These are phyloP conservation scores for Blastosporella zonata DNA, from an alignment of 1,284 basidiomycete genomes.

Conservation along the genomic window DNA sequence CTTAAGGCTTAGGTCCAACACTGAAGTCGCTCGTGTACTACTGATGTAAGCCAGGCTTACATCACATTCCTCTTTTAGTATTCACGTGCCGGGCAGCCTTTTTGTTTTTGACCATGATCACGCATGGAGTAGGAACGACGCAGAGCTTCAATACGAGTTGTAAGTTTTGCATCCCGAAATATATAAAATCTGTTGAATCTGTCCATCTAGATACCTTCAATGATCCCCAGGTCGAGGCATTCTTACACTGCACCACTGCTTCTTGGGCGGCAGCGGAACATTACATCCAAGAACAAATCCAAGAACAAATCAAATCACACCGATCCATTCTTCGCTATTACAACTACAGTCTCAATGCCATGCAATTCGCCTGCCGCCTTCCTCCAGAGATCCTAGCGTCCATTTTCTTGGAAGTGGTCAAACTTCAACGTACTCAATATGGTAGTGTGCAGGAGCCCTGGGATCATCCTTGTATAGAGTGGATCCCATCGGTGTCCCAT, in stretches of 20 bases:
- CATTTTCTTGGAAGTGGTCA: conserved; percentile 5
- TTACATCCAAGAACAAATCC: no score
- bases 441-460: not conserved
- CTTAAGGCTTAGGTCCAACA: conserved; percentile 10
- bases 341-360: conserved; percentile 3
- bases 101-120: no score
- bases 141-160: no score
- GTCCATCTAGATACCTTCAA: not conserved
- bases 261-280: not conserved
- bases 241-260: not conserved
- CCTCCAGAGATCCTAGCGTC: conserved; percentile 6
- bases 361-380: conserved; percentile 3
- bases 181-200: not conserved
- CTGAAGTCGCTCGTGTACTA: no score
- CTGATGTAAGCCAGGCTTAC: no score
- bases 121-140: no score
- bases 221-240: not conserved
- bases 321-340: not conserved
- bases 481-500: conserved; percentile 4
- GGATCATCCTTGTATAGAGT: no score
- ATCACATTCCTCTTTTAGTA: no score
- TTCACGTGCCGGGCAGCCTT: no score
- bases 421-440: not conserved
- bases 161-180: no score
- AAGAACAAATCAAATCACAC: not conserved